phyloP scores from a whole-genome alignment of 148 eudicot species.

The Rhododendron simsii region DNA sequence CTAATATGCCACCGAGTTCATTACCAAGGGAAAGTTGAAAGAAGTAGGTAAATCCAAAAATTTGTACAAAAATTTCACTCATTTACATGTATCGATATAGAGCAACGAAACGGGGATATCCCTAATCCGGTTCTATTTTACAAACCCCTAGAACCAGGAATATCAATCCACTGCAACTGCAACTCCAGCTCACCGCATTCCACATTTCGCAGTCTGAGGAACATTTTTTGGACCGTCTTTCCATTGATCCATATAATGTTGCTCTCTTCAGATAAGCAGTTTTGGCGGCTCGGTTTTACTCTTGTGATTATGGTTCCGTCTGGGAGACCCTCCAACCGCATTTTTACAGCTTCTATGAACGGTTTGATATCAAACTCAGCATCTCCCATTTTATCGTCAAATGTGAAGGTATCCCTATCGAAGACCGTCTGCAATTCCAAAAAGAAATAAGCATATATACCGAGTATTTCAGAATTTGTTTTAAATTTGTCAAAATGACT shows the following conservation, averaged over 20 bases:
- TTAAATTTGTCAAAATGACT: not conserved
- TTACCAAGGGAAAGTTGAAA: not conserved
- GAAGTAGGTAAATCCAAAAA: not conserved
- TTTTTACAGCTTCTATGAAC: constrained; percentile 9
- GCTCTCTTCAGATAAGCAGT: constrained; percentile 22
- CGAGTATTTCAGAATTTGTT: too few relatives aligned
- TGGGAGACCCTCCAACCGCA: not conserved
- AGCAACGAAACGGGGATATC: not conserved
- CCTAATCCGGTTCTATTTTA: not conserved
- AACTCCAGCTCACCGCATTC: constrained; percentile 20
- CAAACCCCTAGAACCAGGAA: constrained; percentile 4
- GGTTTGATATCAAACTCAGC: constrained; percentile 17
- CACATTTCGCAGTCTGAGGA: constrained; percentile 19
- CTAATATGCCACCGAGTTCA: not conserved
- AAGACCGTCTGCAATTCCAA: constrained; percentile 9
- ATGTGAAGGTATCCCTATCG: constrained; percentile 13
- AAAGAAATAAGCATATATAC: too few relatives aligned
- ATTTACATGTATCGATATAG: not conserved
- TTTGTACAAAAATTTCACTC: not conserved
- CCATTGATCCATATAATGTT: not conserved
- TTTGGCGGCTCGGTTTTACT: constrained; percentile 15
- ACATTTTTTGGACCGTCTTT: constrained; percentile 11
- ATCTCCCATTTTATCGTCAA: constrained; percentile 24
- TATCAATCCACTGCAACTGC: constrained; percentile 18
- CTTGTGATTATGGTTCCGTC: constrained; percentile 11